Evolutionary conservation across 805 yeast species (phyloP).

Genomic region (Blastobotrys mokoenaii): DNA sequence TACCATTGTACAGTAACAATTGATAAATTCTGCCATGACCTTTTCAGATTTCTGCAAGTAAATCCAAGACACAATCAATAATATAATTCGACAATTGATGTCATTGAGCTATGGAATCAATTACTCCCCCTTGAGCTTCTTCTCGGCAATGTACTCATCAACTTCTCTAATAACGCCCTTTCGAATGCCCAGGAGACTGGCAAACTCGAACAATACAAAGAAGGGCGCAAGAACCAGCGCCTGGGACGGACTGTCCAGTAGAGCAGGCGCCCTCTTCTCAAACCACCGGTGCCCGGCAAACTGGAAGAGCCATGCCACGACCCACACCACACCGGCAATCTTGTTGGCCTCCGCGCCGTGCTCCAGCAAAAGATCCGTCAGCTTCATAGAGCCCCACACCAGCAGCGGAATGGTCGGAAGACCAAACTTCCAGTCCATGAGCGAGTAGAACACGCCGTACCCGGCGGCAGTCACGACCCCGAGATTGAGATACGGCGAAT

Average conservation of each 20-base stretch:
- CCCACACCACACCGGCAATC: slow-evolving; percentile 37
- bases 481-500: slow-evolving; percentile 30
- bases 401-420: slow-evolving; percentile 36
- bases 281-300: slow-evolving; percentile 80
- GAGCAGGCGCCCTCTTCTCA: slow-evolving; percentile 80
- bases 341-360: slow-evolving; percentile 22
- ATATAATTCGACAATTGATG: too few relatives aligned
- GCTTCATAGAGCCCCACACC: slow-evolving; percentile 21
- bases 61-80: too few relatives aligned
- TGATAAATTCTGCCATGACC: too few relatives aligned
- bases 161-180: slow-evolving; percentile 42
- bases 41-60: too few relatives aligned
- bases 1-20: too few relatives aligned
- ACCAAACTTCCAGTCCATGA: slow-evolving; percentile 47
- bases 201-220: slow-evolving; percentile 72
- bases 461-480: slow-evolving; percentile 39
- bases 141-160: slow-evolving; percentile 32
- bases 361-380: slow-evolving; percentile 23
- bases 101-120: too few relatives aligned
- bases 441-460: slow-evolving; percentile 51
- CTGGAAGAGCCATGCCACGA: slow-evolving; percentile 68
- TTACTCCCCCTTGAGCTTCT: neutral
- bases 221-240: slow-evolving; percentile 88
- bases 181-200: slow-evolving; percentile 59
- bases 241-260: slow-evolving; percentile 72